Evolutionary conservation across 2,329 filamentous ascomycete genomes (phyloP).

Genomic region (Huntiella savannae): DNA sequence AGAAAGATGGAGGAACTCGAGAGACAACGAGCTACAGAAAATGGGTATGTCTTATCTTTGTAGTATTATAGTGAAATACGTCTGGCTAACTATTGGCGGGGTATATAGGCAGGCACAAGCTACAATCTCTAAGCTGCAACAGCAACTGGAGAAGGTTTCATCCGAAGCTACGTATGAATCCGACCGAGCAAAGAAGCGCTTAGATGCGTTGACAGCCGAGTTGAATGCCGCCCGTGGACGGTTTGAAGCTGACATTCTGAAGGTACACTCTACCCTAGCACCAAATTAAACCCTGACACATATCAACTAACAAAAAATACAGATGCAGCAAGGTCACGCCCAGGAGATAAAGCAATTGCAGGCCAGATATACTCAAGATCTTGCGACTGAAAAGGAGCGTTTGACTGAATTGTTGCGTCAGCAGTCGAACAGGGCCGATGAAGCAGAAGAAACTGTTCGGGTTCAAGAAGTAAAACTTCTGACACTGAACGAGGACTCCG

Average conservation of each 20-base stretch:
- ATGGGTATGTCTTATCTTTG: slow-evolving; percentile 5
- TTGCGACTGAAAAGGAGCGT: background rate
- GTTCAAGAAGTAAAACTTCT: background rate
- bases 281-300: background rate
- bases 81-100: background rate
- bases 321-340: slow-evolving; percentile 40
- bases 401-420: slow-evolving; percentile 13
- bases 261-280: slow-evolving; percentile 21
- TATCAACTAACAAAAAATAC: slow-evolving; percentile 5
- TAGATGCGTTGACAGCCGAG: slow-evolving; percentile 44
- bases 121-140: slow-evolving; percentile 17
- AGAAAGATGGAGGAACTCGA: slow-evolving; percentile 14
- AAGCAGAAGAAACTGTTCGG: background rate
- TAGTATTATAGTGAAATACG: background rate
- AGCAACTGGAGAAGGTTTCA: slow-evolving; percentile 26
- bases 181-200: slow-evolving; percentile 27
- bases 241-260: slow-evolving; percentile 43
- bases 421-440: slow-evolving; percentile 16
- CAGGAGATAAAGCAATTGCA: slow-evolving; percentile 40
- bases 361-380: slow-evolving; percentile 16
- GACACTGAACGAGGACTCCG: background rate
- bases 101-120: slow-evolving; percentile 1
- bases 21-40: slow-evolving; percentile 4
- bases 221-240: slow-evolving; percentile 39
- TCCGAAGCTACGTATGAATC: slow-evolving; percentile 30